Base-by-base conservation (phyloP, 495 filamentous ascomycete species). In the Geopyxis carbonaria region DNA sequence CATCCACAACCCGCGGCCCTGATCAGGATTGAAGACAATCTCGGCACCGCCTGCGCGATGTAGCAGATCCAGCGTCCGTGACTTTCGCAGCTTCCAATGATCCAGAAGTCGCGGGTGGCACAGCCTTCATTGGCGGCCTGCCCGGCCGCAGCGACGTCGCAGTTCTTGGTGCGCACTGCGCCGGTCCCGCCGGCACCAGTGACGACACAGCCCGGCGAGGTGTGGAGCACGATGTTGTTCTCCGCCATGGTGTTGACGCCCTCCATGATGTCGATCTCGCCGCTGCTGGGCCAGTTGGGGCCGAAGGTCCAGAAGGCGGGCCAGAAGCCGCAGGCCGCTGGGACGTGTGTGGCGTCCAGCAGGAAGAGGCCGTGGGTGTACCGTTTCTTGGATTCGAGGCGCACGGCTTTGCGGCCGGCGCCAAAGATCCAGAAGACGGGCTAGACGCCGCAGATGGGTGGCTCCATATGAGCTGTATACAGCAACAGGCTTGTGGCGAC, bases 261-360 rank as follows among this genome's bases (percentile, higher is more conserved):
- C 54, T 94, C 84, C 54, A 93, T 75, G 48, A 93, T 84, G 63
- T 93, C 85, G 45, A 92, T 85, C 58, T 94, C 86, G 15, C 86
- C 86, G 25, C 68, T 65, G 7, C 58, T 54, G 0, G 83, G 85
- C 85, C 84, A 94, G 31, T 73, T 64, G 3, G 67, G 64, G 14
- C 81, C 79, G 9, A 75, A 61, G 2, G 72, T 77, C 80, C 83
- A 91, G 48, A 56, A 69, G 13, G 78, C 71, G 14, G 78, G 78
- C 78, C 77, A 83, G 20, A 64, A 66, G 36, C 80, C 80, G 50
- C 81, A 89, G 28, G 65, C 62, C 7, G 65, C 70, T 0, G 81
- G 81, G 73, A 85, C 84, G 57, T 87, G 81, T 2, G 64, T 59
- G 41, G 85, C 68, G 46, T 86, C 80, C 27, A 74, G 67, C 36